phyloP scores from a whole-genome alignment of 2,329 filamentous ascomycete genomes.

The Alternaria longipes region DNA sequence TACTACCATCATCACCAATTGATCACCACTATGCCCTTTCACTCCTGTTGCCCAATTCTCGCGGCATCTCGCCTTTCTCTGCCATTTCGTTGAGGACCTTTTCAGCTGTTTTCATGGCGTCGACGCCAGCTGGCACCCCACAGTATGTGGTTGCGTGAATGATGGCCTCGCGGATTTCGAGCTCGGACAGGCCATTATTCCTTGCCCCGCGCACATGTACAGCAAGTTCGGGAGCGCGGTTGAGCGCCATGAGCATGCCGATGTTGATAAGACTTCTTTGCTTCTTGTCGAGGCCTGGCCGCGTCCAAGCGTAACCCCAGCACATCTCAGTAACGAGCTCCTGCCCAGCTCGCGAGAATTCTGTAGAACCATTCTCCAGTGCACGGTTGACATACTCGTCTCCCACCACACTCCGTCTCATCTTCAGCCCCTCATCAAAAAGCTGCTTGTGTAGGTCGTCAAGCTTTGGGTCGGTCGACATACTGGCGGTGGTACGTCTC shows the following conservation, averaged over 20 bases:
- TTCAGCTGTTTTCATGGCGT: slow-evolving; percentile 63
- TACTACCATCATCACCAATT: background rate
- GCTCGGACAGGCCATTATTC: slow-evolving; percentile 69
- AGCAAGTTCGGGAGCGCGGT: slow-evolving; percentile 66
- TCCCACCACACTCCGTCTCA: slow-evolving; percentile 69
- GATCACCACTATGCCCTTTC: slow-evolving; percentile 32
- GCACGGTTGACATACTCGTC: slow-evolving; percentile 68
- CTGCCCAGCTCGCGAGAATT: slow-evolving; percentile 69
- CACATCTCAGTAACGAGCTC: slow-evolving; percentile 70
- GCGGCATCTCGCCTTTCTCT: slow-evolving; percentile 53
- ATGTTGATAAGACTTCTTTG: slow-evolving; percentile 70
- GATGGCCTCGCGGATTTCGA: slow-evolving; percentile 70
- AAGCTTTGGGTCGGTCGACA: slow-evolving; percentile 55
- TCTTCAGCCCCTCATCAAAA: slow-evolving; percentile 68
- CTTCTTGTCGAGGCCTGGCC: slow-evolving; percentile 69
- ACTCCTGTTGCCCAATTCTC: slow-evolving; percentile 44
- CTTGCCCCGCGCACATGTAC: slow-evolving; percentile 70
- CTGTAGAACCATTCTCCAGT: slow-evolving; percentile 63
- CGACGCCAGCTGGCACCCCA: slow-evolving; percentile 64
- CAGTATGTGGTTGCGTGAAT: slow-evolving; percentile 62
- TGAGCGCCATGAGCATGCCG: slow-evolving; percentile 70
- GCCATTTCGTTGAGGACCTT: slow-evolving; percentile 63
- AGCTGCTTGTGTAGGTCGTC: slow-evolving; percentile 62
- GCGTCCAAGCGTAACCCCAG: slow-evolving; percentile 72
- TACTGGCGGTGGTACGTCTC: slow-evolving; percentile 28